These are phyloP conservation scores for Westerdykella aurantiaca DNA, from an alignment of 2,329 filamentous ascomycete species.

Conservation along the genomic window DNA sequence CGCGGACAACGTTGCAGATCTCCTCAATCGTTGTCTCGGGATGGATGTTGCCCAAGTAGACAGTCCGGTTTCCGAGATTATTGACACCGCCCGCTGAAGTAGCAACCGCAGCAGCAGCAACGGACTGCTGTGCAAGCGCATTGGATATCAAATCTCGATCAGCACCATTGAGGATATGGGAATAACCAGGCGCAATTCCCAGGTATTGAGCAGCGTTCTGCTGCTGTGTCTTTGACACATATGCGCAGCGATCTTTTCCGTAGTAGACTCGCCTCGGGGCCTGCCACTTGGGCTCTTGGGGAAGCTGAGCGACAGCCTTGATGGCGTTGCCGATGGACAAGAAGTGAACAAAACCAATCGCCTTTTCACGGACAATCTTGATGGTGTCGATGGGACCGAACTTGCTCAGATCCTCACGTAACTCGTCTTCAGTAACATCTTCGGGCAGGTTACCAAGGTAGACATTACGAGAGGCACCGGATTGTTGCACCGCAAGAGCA, in stretches of 20 bases:
- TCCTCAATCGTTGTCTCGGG: constrained; percentile 98
- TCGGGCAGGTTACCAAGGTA: constrained; percentile 92
- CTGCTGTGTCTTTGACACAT: constrained; percentile 98
- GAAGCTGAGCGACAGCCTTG: constrained; percentile 94
- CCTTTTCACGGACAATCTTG: constrained; percentile 97
- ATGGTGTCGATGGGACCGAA: constrained; percentile 96
- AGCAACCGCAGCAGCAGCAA: constrained; percentile 91
- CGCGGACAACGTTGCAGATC: constrained; percentile 97
- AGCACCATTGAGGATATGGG: constrained; percentile 90
- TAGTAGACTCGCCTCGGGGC: constrained; percentile 94
- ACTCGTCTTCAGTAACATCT: constrained; percentile 82
- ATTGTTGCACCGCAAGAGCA: constrained; percentile 94
- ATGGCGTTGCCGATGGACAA: constrained; percentile 96
- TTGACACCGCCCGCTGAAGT: constrained; percentile 95
- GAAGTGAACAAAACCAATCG: constrained; percentile 96
- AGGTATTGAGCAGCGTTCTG: constrained; percentile 98
- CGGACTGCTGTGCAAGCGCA: constrained; percentile 92
- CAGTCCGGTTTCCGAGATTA: constrained; percentile 94
- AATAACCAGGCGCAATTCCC: constrained; percentile 92
- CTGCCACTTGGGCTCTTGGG: constrained; percentile 96
- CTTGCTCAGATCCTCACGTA: constrained; percentile 91
- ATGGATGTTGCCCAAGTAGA: constrained; percentile 97
- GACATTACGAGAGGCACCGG: constrained; percentile 91
- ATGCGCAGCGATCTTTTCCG: constrained; percentile 95
- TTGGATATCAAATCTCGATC: constrained; percentile 96